Evolutionary conservation across 2,329 filamentous ascomycete species (phyloP).

Genomic region (Metarhizium humberi): DNA sequence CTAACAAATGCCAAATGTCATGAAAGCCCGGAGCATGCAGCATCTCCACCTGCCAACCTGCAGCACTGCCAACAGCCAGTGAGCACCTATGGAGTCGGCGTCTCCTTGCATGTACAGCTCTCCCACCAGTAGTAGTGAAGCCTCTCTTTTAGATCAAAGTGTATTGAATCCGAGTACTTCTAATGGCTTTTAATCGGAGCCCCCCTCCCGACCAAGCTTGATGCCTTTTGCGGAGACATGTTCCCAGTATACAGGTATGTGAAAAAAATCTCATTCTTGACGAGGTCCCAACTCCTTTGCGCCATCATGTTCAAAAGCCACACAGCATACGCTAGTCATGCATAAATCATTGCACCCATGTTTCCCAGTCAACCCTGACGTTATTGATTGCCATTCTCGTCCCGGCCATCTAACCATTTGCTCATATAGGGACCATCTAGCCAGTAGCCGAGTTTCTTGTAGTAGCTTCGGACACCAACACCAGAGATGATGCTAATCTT

Average conservation of each 20-base stretch:
- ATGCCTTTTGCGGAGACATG: neutral
- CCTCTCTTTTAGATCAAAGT: neutral
- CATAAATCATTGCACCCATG: neutral
- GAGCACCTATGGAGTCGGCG: neutral
- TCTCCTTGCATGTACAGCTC: too few species aligned
- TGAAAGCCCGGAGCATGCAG: too few species aligned
- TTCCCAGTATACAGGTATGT: neutral
- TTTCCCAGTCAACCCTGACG: neutral
- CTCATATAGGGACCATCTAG: slow-evolving; percentile 84
- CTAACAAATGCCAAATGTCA: neutral
- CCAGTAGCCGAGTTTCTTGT: slow-evolving; percentile 84
- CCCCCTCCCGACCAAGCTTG: neutral
- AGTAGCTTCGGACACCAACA: slow-evolving; percentile 92
- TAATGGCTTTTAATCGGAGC: too few species aligned
- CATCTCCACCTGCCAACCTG: neutral
- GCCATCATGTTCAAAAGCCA: neutral
- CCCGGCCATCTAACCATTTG: slow-evolving; percentile 49
- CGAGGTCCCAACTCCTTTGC: neutral
- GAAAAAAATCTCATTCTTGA: neutral
- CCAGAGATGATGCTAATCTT: slow-evolving; percentile 99
- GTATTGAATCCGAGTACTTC: too few species aligned
- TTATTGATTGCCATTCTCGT: slow-evolving; percentile 9
- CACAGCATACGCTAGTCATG: neutral
- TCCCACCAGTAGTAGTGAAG: too few species aligned
- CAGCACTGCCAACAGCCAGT: neutral